A percentile compares a stretch with the other conserved stretches of the same genome.
These are phyloP conservation scores for Ceratocystiopsis brevicomis DNA, from an alignment of 2,329 filamentous ascomycete genomes.

Conservation along the genomic window DNA sequence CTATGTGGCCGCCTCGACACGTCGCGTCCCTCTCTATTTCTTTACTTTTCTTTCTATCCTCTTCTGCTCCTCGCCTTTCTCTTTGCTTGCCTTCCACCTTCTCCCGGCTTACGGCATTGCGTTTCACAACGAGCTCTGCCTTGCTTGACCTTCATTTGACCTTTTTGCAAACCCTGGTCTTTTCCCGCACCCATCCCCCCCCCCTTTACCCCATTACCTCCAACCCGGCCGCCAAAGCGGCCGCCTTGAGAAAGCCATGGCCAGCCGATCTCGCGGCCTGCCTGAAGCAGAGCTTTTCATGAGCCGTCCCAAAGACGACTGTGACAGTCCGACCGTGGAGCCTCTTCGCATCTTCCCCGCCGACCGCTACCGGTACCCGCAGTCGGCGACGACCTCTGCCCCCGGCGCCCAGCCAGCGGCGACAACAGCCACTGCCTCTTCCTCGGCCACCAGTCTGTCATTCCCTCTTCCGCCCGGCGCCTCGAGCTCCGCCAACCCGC, in stretches of 20 bases:
- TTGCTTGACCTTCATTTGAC: neutral
- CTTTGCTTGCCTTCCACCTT: too few species aligned
- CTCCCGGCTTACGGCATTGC: too few species aligned
- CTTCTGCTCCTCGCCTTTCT: too few species aligned
- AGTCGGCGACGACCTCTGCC: slow-evolving; percentile 22
- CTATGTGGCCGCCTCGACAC: too few species aligned
- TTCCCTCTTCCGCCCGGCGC: slow-evolving; percentile 50
- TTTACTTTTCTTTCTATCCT: too few species aligned
- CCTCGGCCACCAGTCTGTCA: slow-evolving; percentile 16
- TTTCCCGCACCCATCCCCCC: neutral
- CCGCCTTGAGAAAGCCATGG: slow-evolving; percentile 15
- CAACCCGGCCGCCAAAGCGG: neutral
- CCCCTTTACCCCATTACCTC: neutral
- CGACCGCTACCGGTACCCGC: slow-evolving; percentile 34
- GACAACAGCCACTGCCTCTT: slow-evolving; percentile 21
- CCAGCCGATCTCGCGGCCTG: slow-evolving; percentile 40
- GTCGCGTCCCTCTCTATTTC: too few species aligned
- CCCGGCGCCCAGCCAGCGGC: neutral
- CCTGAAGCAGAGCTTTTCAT: slow-evolving; percentile 75
- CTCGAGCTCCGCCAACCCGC: slow-evolving; percentile 46
- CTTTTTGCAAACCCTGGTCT: too few species aligned
- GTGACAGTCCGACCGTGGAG: slow-evolving; percentile 61
- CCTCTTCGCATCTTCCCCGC: slow-evolving; percentile 64
- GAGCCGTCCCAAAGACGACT: slow-evolving; percentile 28
- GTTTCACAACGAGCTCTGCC: neutral